phyloP scores from a whole-genome alignment of 768 basidiomycete genomes.

The Suillus hirtellus region DNA sequence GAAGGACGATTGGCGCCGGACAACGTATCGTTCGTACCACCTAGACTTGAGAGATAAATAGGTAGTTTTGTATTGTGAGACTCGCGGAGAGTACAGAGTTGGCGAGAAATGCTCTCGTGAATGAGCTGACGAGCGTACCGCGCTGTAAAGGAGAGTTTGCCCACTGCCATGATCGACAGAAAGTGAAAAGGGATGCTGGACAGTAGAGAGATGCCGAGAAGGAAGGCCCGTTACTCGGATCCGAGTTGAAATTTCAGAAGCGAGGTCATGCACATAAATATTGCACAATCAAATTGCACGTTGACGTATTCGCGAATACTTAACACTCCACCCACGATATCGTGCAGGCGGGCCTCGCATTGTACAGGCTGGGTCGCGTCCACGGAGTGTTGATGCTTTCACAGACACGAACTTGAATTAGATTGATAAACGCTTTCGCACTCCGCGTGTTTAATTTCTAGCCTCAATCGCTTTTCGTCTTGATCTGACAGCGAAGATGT shows the following conservation, averaged over 20 bases:
- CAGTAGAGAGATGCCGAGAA: neutral
- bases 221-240: neutral
- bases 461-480: too few relatives aligned
- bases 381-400: too few relatives aligned
- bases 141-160: neutral
- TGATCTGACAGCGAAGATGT: too few relatives aligned
- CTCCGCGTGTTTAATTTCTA: too few relatives aligned
- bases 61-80: neutral
- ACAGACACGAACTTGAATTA: too few relatives aligned
- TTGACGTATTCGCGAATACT: too few relatives aligned
- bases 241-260: neutral
- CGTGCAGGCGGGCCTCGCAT: too few relatives aligned
- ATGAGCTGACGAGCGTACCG: neutral
- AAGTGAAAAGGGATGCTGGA: neutral
- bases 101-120: neutral
- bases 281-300: too few relatives aligned
- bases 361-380: too few relatives aligned
- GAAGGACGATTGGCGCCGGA: neutral
- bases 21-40: neutral
- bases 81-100: neutral
- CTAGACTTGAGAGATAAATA: neutral
- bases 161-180: neutral
- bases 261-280: neutral
- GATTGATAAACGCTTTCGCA: too few relatives aligned
- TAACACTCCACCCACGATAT: too few relatives aligned